phyloP scores from a whole-genome alignment of 2,329 filamentous ascomycete genomes.

The Aspergillus terreus region DNA sequence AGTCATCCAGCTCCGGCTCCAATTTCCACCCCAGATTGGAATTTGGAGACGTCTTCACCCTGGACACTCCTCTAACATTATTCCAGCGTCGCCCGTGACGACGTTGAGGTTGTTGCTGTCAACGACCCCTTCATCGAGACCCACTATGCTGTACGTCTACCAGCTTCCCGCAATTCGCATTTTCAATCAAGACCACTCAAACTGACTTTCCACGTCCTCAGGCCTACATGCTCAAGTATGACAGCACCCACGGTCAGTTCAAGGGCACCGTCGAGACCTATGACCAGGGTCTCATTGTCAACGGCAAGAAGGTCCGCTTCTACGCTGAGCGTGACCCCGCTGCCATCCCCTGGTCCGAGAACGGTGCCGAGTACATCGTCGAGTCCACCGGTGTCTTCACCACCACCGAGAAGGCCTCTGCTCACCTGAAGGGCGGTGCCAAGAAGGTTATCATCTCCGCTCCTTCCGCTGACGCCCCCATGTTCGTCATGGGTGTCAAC shows the following conservation, averaged over 20 bases:
- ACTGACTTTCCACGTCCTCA: conserved; percentile 33
- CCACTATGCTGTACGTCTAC: conserved; percentile 82
- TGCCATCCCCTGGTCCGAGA: conserved; percentile 83
- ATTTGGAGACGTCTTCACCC: background rate
- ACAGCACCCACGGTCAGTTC: conserved; percentile 95
- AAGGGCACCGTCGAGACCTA: conserved; percentile 81
- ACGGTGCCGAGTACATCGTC: conserved; percentile 88
- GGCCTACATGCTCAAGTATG: conserved; percentile 99
- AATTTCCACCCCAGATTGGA: background rate
- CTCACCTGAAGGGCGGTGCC: conserved; percentile 92
- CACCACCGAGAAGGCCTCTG: conserved; percentile 91
- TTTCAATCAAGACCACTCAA: background rate
- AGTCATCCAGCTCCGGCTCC: conserved; percentile 32
- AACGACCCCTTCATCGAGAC: conserved; percentile 99
- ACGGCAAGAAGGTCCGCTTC: conserved; percentile 94
- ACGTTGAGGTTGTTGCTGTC: conserved; percentile 91
- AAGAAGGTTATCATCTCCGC: conserved; percentile 85
- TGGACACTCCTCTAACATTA: conserved; percentile 7
- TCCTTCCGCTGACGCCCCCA: conserved; percentile 73
- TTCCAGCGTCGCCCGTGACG: conserved; percentile 70
- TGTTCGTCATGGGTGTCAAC: conserved; percentile 99
- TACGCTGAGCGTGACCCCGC: conserved; percentile 88
- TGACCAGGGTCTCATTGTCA: conserved; percentile 73
- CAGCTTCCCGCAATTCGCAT: background rate
- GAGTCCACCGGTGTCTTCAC: conserved; percentile 99